A percentile compares a stretch with the other conserved stretches of the same genome.
Conservation (phyloP, 306 rosid genomes). For the Trichosanthes cucumerina region DNA sequence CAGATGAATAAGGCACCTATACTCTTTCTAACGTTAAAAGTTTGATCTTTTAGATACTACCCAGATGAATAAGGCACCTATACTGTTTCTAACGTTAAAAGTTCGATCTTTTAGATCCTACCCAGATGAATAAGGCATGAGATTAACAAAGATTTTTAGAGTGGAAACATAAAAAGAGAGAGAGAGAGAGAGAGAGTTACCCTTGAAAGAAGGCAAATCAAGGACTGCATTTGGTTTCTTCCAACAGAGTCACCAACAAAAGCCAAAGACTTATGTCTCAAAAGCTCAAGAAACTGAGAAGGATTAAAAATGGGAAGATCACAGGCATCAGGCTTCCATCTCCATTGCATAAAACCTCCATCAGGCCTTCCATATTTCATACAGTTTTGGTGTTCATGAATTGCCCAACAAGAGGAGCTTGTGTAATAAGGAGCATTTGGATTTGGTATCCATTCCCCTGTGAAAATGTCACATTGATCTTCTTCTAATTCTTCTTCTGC, state of each 20-base stretch:
- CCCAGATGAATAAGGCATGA: neutral
- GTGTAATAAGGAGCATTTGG: constrained; percentile 71
- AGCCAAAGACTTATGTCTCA: constrained; percentile 74
- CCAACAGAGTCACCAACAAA: constrained; percentile 95
- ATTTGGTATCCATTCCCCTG: constrained; percentile 76
- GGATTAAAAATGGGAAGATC: constrained; percentile 70
- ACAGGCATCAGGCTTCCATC: constrained; percentile 78
- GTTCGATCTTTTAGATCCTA: too few relatives aligned
- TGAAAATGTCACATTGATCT: constrained; percentile 52
- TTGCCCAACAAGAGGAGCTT: constrained; percentile 74
- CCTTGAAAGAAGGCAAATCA: constrained; percentile 12
- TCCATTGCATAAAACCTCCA: constrained; percentile 70
- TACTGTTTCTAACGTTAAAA: too few relatives aligned
- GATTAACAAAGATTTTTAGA: neutral
- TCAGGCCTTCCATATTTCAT: constrained; percentile 80
- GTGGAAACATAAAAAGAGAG: too few relatives aligned
- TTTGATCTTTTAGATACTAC: too few relatives aligned
- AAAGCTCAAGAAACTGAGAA: constrained; percentile 57
- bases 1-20: too few relatives aligned
- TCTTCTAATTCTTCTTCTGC: too few relatives aligned
- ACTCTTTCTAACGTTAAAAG: too few relatives aligned
- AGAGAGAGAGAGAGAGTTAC: neutral
- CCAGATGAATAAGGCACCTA: too few relatives aligned
- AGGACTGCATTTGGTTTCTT: constrained; percentile 51
- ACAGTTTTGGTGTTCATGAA: constrained; percentile 84